Conservation (phyloP, 495 filamentous ascomycete species). For the Hypoxylon fragiforme region DNA sequence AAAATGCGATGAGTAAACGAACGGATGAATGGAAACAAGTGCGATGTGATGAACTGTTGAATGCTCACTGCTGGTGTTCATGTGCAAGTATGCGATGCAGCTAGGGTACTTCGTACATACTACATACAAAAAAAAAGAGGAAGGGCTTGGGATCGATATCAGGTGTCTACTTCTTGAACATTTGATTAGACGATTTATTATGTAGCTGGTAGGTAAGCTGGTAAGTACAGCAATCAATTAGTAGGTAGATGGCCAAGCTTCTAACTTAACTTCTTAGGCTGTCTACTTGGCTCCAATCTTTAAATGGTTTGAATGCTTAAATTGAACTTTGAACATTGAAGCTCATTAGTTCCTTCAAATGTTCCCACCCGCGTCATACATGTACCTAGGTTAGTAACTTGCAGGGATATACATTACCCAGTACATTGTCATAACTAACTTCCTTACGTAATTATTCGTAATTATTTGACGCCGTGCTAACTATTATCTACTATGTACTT, state of each 20-base stretch:
- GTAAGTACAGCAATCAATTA: too few species aligned
- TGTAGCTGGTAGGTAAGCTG: too few species aligned
- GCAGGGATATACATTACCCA: not conserved
- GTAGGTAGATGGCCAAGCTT: too few species aligned
- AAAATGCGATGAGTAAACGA: conserved; percentile 11
- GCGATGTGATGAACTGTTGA: too few species aligned
- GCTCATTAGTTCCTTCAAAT: conserved; percentile 10
- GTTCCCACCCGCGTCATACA: too few species aligned
- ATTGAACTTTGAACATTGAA: conserved; percentile 2
- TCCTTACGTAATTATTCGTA: not conserved
- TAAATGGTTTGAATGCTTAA: not conserved
- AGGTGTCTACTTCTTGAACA: not conserved
- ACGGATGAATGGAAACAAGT: conserved; percentile 5
- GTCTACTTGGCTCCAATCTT: too few species aligned
- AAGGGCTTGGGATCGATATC: not conserved
- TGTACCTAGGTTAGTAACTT: conserved; percentile 4
- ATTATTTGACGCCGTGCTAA: conserved; percentile 11
- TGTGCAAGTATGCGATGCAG: not conserved
- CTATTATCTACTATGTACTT: not conserved
- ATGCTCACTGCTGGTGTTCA: not conserved
- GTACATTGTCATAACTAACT: not conserved
- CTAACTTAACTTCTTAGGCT: too few species aligned
- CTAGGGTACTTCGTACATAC: too few species aligned
- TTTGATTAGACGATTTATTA: not conserved
- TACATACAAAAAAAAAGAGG: not conserved